Evolutionary conservation across 371 early-diverging fungal species (phyloP), one percentile per base, ranked within the genome.

Genomic region (Batrachochytrium dendrobatidis): DNA sequence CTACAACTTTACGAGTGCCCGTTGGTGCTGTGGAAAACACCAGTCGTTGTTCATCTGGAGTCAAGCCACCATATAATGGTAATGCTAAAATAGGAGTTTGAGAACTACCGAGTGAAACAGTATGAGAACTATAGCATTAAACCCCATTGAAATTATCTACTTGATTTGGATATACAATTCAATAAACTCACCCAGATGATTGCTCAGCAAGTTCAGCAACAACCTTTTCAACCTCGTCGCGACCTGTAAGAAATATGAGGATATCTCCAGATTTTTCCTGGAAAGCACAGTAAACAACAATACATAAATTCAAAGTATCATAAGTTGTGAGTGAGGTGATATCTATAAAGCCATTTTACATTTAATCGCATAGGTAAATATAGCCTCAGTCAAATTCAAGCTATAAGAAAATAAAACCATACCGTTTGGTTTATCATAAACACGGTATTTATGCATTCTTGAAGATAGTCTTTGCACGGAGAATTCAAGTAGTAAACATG

Each of bases 231-330:
- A 94, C 86, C 59, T 94, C 91, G 29, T 92, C 91, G 28, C 83
- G 71, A 2, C 92, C 92, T 0, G 92, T 89, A 60, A 94, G 60
- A 68, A 94, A 92, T 0, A 91, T 79, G 7, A 93, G 69, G 55
- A 95, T 87, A 63, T 90, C 92, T 7, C 91, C 91, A 7, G 71
- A 59, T 31, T 72, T 72, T 64, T 85, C 83, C 72, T 75, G 61
- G 28, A 15, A 29, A 53, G 25, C 59, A 26, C 18, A 53, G 7
- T 6, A 17, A 35, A 24, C 26, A 49, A 20, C 50, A 49, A 28
- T 7, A 15, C 39, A 39, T n/a, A n/a, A n/a, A n/a, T n/a, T n/a
- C n/a, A n/a, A n/a, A n/a, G n/a, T n/a, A n/a, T n/a, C n/a, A n/a
- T n/a, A n/a, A n/a, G n/a, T n/a, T n/a, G n/a, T n/a, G n/a, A n/a